Evolutionary conservation across 1,284 basidiomycete genomes (phyloP).

Genomic region (Apiotrichum montevideense): DNA sequence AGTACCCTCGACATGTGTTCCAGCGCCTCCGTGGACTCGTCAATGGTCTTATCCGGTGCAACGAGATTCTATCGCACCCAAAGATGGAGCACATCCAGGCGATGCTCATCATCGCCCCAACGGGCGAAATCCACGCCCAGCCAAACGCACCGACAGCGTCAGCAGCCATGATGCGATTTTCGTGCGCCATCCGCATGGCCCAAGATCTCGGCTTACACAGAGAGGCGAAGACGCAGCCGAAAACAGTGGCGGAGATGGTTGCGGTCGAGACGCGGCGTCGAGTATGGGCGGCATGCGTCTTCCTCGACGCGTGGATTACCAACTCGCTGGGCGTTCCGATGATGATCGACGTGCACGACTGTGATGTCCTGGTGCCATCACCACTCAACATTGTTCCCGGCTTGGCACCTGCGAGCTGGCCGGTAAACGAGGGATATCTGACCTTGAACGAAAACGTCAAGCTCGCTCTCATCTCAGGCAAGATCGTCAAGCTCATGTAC

Average conservation of each 20-base stretch:
- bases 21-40: constrained; percentile 76
- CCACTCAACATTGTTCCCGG: constrained; percentile 53
- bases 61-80: constrained; percentile 82
- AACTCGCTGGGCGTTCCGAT: constrained; percentile 52
- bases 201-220: constrained; percentile 89
- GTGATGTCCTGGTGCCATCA: constrained; percentile 78
- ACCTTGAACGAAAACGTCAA: constrained; percentile 66
- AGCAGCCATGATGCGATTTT: constrained; percentile 38
- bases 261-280: constrained; percentile 73
- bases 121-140: constrained; percentile 47
- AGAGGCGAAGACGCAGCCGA: constrained; percentile 41
- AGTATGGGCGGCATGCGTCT: constrained; percentile 84
- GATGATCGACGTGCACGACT: constrained; percentile 89
- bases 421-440: constrained; percentile 24
- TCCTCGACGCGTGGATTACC: constrained; percentile 74
- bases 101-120: constrained; percentile 55
- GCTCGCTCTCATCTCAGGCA: constrained; percentile 76
- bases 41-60: constrained; percentile 75
- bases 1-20: constrained; percentile 75
- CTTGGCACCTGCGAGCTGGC: constrained; percentile 56
- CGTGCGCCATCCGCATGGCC: constrained; percentile 74
- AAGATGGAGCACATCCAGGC: constrained; percentile 84
- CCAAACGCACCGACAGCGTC: constrained; percentile 44
- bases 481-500: constrained; percentile 75
- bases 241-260: constrained; percentile 33